These are phyloP conservation scores for Scenedesmus sp. DNA, from an alignment of 163 green algal species.

Conservation along the genomic window DNA sequence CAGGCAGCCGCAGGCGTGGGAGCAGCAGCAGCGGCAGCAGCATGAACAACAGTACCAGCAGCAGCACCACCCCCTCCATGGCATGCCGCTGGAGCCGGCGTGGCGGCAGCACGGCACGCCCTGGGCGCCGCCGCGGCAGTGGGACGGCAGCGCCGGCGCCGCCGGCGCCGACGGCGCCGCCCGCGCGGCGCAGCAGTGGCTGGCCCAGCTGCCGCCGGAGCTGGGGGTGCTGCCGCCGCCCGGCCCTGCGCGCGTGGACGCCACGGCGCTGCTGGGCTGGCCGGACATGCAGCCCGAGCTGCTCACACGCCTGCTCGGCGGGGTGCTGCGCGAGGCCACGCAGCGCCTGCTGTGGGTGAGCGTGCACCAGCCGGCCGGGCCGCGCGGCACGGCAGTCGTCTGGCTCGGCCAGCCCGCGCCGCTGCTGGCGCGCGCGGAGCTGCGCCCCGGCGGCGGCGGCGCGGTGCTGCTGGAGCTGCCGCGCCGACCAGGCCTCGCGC, in stretches of 20 bases:
- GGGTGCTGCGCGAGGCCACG: neutral
- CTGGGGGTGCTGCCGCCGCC: neutral
- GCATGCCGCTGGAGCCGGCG: too few species aligned
- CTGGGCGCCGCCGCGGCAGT: too few species aligned
- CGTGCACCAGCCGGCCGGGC: constrained; percentile 5
- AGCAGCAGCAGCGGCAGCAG: neutral
- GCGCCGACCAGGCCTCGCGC: neutral
- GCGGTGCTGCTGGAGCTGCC: neutral
- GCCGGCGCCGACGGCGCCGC: too few species aligned
- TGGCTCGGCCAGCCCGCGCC: constrained; percentile 9
- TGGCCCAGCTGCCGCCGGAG: neutral
- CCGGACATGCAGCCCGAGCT: neutral
- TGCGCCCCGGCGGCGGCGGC: neutral
- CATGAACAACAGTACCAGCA: neutral
- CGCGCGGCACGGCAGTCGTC: constrained; percentile 9
- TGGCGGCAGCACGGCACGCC: neutral
- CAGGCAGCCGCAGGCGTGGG: constrained; percentile 6
- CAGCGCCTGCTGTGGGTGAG: constrained; percentile 13
- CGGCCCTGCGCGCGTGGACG: neutral
- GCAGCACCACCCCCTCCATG: neutral
- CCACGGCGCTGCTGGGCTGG: neutral
- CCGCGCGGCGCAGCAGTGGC: constrained; percentile 3
- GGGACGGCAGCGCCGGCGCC: too few species aligned
- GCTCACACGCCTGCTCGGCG: neutral
- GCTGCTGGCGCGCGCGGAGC: neutral